Base-by-base conservation (phyloP, 2,329 filamentous ascomycete species). In the Aureobasidium musti region DNA sequence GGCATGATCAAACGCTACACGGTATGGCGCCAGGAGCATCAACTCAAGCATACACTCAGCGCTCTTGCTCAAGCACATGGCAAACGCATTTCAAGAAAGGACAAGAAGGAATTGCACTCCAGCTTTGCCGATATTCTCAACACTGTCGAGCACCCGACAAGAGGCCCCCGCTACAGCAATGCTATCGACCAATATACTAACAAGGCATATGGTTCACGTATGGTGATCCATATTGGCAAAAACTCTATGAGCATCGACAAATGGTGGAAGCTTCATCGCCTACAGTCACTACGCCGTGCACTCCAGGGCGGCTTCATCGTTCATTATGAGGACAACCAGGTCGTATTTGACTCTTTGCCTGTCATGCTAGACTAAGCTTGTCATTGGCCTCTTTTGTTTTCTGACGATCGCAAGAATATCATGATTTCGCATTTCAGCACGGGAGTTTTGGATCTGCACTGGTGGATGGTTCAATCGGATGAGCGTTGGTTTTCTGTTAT, bases 251-350 rank as follows among this genome's bases (percentile, higher is more conserved):
- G 80, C 60, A 86, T 91, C 60, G 87, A 91, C 75, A 83, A 84
- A 70, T 91, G 89, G 89, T 91, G 89, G 89, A 91, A 91, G 76
- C 79, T 90, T 71, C 81, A 86, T 70, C 81, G 88, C 35, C 76
- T 90, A 60, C 85, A 87, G 68, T 83, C 84, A 3, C 76, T 91
- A 63, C 83, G 86, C 72, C 78, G 87, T 45, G 78, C 87, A 35
- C 77, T 91, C 47, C 84, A 86, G 67, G 83, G 84, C 17, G 87
- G 87, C 0, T 88, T 89, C 70, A 76, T 86, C 53, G 81, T 82
- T 60, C 87, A 89, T 77, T 89, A 88, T 73, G 82, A 87, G 72
- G 79, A 82, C 52, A 89, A 89, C 72, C 80, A 83, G 68, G 82
- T 85, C 21, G 83, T 89, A 5, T 82, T 87, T 68, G 82, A 88